Evolutionary conservation across 208 protist species (phyloP).

Genomic region (Strigomonas culicis): DNA sequence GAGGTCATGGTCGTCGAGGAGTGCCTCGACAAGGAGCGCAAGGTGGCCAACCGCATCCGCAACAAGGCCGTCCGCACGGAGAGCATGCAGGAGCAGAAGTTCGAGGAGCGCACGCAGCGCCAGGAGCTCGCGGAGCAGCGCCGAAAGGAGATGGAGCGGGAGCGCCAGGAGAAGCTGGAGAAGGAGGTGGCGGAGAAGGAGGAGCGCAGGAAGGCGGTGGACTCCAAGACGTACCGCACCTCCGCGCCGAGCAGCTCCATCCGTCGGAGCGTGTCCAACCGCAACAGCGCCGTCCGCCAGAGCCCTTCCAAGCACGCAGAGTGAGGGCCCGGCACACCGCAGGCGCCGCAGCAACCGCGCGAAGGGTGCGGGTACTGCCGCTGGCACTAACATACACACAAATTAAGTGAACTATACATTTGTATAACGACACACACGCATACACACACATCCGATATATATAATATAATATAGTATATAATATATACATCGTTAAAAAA

Average conservation of each 20-base stretch:
- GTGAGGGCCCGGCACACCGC: too few relatives aligned
- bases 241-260: background rate
- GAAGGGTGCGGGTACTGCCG: too few relatives aligned
- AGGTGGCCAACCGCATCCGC: conserved; percentile 15
- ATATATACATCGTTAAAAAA: too few relatives aligned
- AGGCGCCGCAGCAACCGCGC: too few relatives aligned
- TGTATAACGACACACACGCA: too few relatives aligned
- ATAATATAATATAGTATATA: too few relatives aligned
- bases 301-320: too few relatives aligned
- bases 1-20: conserved; percentile 32
- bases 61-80: conserved; percentile 27
- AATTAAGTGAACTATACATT: too few relatives aligned
- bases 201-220: conserved; percentile 7
- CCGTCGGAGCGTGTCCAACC: too few relatives aligned
- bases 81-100: conserved; percentile 22
- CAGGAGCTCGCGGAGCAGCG: conserved; percentile 20
- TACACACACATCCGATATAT: too few relatives aligned
- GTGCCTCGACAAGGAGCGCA: conserved; percentile 26
- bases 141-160: conserved; percentile 20
- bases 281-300: too few relatives aligned
- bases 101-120: conserved; percentile 25
- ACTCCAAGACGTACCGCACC: conserved; percentile 13
- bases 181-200: conserved; percentile 27
- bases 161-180: conserved; percentile 22
- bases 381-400: too few relatives aligned